Evolutionary conservation across 148 eudicot genomes (phyloP).

Genomic region (Spergularia bocconei): DNA sequence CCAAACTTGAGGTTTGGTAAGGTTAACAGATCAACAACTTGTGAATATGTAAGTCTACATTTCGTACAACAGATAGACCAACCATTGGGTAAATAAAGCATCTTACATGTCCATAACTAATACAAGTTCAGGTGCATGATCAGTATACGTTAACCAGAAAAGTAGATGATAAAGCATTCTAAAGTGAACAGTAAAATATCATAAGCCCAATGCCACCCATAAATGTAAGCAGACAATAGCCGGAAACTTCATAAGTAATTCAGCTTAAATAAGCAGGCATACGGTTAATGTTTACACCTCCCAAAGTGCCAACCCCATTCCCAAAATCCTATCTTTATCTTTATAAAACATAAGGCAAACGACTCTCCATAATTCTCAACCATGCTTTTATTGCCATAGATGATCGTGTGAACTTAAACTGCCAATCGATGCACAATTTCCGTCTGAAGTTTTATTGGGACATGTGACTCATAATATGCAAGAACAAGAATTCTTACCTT

Average conservation of each 20-base stretch:
- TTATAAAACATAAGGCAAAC: background rate
- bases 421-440: background rate
- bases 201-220: background rate
- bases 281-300: background rate
- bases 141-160: background rate
- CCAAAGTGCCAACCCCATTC: background rate
- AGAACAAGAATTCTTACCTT: constrained; percentile 48
- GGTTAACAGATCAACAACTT: background rate
- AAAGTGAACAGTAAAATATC: background rate
- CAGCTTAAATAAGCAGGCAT: too few relatives aligned
- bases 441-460: background rate
- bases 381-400: background rate
- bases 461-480: background rate
- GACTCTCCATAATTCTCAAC: background rate
- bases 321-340: constrained; percentile 6
- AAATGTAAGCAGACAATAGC: too few relatives aligned
- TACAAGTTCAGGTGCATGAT: background rate
- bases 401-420: background rate
- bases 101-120: background rate
- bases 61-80: constrained; percentile 3
- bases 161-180: background rate
- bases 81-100: background rate
- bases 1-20: background rate
- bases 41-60: too few relatives aligned
- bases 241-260: too few relatives aligned